Evolutionary conservation across 1,284 basidiomycete species (phyloP).

Genomic region (Exsudoporus floridanus): DNA sequence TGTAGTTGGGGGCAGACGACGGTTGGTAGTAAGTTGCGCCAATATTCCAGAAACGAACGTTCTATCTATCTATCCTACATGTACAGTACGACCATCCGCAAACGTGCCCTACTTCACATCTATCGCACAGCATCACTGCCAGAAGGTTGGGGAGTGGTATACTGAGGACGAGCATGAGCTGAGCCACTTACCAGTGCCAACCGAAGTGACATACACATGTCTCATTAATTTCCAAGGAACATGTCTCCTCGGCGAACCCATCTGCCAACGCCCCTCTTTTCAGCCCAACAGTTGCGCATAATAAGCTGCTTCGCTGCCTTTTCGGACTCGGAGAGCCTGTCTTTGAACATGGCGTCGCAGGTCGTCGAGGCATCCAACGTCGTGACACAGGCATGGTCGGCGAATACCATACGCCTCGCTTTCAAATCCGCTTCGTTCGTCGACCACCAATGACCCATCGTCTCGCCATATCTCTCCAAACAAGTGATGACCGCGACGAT

Average conservation of each 20-base stretch:
- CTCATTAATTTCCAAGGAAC: slow-evolving; percentile 30
- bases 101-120: slow-evolving; percentile 2
- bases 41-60: slow-evolving; percentile 12
- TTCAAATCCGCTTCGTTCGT: slow-evolving; percentile 31
- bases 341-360: slow-evolving; percentile 21
- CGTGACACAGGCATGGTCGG: slow-evolving; percentile 32
- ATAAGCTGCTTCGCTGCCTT: slow-evolving; percentile 26
- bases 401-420: slow-evolving; percentile 27
- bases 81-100: background rate
- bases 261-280: slow-evolving; percentile 25
- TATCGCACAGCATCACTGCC: background rate
- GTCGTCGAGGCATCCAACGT: slow-evolving; percentile 23
- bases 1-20: slow-evolving; percentile 11
- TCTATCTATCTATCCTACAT: slow-evolving; percentile 20
- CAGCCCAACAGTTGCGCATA: slow-evolving; percentile 31
- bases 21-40: slow-evolving; percentile 9
- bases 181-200: slow-evolving; percentile 9
- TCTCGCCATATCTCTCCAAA: slow-evolving; percentile 29
- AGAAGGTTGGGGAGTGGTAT: background rate
- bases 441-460: slow-evolving; percentile 36
- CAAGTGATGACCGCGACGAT: slow-evolving; percentile 32
- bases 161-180: slow-evolving; percentile 5
- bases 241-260: slow-evolving; percentile 29
- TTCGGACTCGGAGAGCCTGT: slow-evolving; percentile 26
- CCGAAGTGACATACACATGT: slow-evolving; percentile 20